Percentiles rank a stretch among this genome's conserved stretches.
These are phyloP conservation scores for Zygosaccharomyces kombuchaensis DNA, from an alignment of 805 yeast species.

Conservation along the genomic window DNA sequence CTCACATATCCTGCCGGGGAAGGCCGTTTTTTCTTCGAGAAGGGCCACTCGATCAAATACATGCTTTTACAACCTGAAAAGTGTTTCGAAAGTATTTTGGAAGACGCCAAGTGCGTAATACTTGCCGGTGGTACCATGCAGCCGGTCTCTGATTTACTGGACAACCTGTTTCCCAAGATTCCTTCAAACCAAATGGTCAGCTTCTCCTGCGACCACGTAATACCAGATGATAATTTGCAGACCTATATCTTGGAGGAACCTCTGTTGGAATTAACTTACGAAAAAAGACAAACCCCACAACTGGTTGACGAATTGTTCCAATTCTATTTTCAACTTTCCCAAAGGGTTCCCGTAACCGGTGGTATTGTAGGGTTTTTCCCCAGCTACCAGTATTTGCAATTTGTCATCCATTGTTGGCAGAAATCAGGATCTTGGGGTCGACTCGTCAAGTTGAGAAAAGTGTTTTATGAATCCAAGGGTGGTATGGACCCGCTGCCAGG, in stretches of 20 bases:
- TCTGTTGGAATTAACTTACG: constrained; percentile 64
- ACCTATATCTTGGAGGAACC: constrained; percentile 48
- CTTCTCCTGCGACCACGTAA: constrained; percentile 79
- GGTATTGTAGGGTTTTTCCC: constrained; percentile 85
- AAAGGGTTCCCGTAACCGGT: constrained; percentile 46
- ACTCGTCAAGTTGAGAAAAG: constrained; percentile 40
- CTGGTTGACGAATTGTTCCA: constrained; percentile 44
- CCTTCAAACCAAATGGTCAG: constrained; percentile 39
- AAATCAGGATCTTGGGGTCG: constrained; percentile 29
- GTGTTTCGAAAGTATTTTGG: constrained; percentile 60
- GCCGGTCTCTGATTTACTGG: constrained; percentile 67
- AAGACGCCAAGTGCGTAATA: constrained; percentile 62
- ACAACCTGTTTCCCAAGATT: constrained; percentile 62
- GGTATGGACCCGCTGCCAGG: constrained; percentile 46
- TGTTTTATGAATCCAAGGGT: constrained; percentile 54
- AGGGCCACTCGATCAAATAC: constrained; percentile 48
- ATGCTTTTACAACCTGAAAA: constrained; percentile 76
- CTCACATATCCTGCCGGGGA: constrained; percentile 72
- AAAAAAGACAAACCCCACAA: constrained; percentile 45
- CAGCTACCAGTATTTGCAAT: constrained; percentile 66
- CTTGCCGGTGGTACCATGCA: constrained; percentile 96
- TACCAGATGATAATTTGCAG: constrained; percentile 62
- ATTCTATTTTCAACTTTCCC: constrained; percentile 31
- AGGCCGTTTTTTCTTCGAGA: constrained; percentile 67
- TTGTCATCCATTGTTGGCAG: constrained; percentile 54